These are phyloP conservation scores for Rauvolfia tetraphylla DNA, from an alignment of 257 asterid genomes.

Conservation along the genomic window DNA sequence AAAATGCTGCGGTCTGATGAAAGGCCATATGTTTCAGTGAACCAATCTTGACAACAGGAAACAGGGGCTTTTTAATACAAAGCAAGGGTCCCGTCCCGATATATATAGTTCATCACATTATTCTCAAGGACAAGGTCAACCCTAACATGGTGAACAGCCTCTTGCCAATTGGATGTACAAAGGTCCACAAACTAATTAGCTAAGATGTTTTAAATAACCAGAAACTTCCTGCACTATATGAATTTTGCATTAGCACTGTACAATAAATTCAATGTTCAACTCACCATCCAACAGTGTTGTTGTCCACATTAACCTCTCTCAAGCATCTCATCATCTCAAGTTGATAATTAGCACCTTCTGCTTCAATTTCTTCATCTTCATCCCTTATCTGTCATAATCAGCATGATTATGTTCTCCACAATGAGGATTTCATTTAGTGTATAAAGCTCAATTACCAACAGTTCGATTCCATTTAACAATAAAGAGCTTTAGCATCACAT, in stretches of 20 bases:
- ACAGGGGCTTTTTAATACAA: background rate
- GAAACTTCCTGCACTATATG: background rate
- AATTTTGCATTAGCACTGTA: background rate
- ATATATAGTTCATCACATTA: background rate
- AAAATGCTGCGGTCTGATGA: background rate
- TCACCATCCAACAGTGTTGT: conserved; percentile 97
- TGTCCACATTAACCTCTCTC: conserved; percentile 97
- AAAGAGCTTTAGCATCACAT: conserved; percentile 4
- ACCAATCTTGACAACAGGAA: background rate
- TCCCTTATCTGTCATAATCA: conserved; percentile 59
- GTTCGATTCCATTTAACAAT: background rate
- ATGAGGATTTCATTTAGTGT: background rate
- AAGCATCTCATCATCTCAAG: conserved; percentile 99
- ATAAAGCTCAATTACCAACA: background rate
- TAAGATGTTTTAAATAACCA: background rate
- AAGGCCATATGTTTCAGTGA: background rate
- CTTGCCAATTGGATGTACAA: background rate
- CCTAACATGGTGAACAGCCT: background rate
- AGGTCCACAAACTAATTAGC: background rate
- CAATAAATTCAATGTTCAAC: conserved; percentile 5
- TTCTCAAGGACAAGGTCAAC: background rate
- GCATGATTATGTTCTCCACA: background rate
- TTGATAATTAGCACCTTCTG: conserved; percentile 97
- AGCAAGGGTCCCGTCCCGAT: background rate
- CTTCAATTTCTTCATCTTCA: conserved; percentile 97